Conservation (phyloP, 768 basidiomycete species). For the Cubamyces sp. region DNA sequence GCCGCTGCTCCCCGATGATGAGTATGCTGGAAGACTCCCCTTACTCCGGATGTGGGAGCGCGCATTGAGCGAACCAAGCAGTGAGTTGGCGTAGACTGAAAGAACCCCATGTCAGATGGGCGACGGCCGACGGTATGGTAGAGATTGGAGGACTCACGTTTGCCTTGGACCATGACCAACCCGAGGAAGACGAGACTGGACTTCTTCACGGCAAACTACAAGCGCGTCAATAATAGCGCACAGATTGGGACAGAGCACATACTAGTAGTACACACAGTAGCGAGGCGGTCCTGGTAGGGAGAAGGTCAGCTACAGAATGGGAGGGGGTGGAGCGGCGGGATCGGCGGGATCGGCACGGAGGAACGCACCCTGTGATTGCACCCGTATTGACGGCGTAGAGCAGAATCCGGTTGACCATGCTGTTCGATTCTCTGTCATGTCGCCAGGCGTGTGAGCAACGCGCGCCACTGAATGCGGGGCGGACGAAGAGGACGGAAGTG, state of each 20-base stretch:
- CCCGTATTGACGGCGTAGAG: constrained; percentile 23
- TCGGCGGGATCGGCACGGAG: too few species aligned
- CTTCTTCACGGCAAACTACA: constrained; percentile 21
- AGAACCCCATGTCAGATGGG: not conserved
- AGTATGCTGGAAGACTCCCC: not conserved
- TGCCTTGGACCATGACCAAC: constrained; percentile 23
- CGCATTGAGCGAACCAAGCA: constrained; percentile 23
- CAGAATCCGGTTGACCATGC: constrained; percentile 20
- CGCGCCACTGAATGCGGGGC: not conserved
- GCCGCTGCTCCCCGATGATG: not conserved
- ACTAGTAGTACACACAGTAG: constrained; percentile 20
- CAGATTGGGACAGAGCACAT: not conserved
- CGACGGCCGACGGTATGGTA: not conserved
- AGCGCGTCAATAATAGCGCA: not conserved
- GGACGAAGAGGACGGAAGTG: too few species aligned
- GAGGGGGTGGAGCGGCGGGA: too few species aligned
- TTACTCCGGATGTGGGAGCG: constrained; percentile 19
- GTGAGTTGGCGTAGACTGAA: constrained; percentile 20
- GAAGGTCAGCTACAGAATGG: not conserved
- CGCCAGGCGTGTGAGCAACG: too few species aligned
- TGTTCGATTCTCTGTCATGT: constrained; percentile 16
- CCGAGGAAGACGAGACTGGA: constrained; percentile 22
- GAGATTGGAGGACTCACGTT: constrained; percentile 9
- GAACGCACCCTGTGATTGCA: constrained; percentile 18
- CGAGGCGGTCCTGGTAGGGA: constrained; percentile 12